These are phyloP conservation scores for Claviceps digitariae DNA, from an alignment of 2,329 filamentous ascomycete genomes.

Conservation along the genomic window DNA sequence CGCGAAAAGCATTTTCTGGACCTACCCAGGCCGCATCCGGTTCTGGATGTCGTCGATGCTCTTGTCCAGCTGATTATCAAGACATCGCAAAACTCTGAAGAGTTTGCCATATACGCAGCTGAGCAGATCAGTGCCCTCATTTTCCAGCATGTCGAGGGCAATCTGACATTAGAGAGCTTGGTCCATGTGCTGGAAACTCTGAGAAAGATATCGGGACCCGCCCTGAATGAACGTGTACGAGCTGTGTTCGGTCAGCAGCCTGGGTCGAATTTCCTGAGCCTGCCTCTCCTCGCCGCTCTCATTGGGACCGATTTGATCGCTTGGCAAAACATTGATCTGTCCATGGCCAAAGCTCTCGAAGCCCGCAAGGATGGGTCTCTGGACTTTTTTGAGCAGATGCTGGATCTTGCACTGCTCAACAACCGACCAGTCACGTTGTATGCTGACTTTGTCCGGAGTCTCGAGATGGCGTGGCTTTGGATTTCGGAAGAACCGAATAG, in stretches of 20 bases:
- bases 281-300: constrained; percentile 44
- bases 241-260: constrained; percentile 43
- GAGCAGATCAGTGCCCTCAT: constrained; percentile 45
- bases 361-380: constrained; percentile 59
- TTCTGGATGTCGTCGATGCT: constrained; percentile 50
- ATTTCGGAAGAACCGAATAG: constrained; percentile 58
- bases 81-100: constrained; percentile 46
- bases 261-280: constrained; percentile 39
- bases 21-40: constrained; percentile 42
- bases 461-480: constrained; percentile 73
- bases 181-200: constrained; percentile 49
- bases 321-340: constrained; percentile 52
- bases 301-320: constrained; percentile 48
- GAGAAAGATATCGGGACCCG: constrained; percentile 43
- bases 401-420: constrained; percentile 66
- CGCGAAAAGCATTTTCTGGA: constrained; percentile 47
- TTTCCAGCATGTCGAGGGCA: constrained; percentile 40
- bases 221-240: constrained; percentile 40
- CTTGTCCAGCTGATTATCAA: constrained; percentile 50
- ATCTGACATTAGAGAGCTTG: constrained; percentile 45
- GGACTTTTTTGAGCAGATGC: constrained; percentile 64
- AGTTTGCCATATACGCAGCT: constrained; percentile 43
- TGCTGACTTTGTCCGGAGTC: constrained; percentile 72
- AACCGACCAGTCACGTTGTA: constrained; percentile 67
- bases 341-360: constrained; percentile 59